A percentile compares a stretch with the other conserved stretches of the same genome.
Evolutionary conservation across 148 eudicot species (phyloP).

Genomic region (Pouteria glomerata): DNA sequence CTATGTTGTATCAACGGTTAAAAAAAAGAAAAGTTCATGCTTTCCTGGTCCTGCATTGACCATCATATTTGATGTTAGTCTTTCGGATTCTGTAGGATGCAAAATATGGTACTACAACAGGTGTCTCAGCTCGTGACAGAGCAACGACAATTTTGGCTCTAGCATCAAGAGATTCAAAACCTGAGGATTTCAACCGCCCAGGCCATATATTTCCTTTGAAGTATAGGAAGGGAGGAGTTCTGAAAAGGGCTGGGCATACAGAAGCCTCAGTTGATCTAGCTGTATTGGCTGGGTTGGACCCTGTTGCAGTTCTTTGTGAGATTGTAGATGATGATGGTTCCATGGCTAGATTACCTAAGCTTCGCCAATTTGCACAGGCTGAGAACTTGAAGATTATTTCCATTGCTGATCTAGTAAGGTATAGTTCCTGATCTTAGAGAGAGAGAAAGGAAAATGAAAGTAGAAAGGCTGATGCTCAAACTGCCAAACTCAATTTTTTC

Average conservation of each 20-base stretch:
- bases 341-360: constrained; percentile 82
- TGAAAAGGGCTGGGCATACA: constrained; percentile 80
- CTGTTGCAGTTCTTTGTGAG: constrained; percentile 72
- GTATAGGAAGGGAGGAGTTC: constrained; percentile 72
- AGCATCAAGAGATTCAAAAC: constrained; percentile 61
- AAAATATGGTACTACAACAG: constrained; percentile 68
- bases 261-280: constrained; percentile 78
- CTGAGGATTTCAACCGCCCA: constrained; percentile 76
- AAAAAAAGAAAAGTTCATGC: not conserved
- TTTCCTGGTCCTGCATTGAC: not conserved
- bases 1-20: not conserved
- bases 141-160: constrained; percentile 57
- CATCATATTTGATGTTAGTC: constrained; percentile 1
- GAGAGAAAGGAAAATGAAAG: not conserved
- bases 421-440: not conserved
- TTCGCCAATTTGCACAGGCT: constrained; percentile 49
- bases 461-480: not conserved
- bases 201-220: constrained; percentile 78
- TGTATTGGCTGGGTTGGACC: constrained; percentile 61
- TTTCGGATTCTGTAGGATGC: constrained; percentile 49
- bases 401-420: constrained; percentile 74
- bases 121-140: constrained; percentile 70
- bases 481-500: not conserved
- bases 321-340: constrained; percentile 88
- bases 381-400: constrained; percentile 65